Percentiles rank a stretch among this genome's conserved stretches.
These are phyloP conservation scores for Polychaeton citri DNA, from an alignment of 2,329 filamentous ascomycete species.

Conservation along the genomic window DNA sequence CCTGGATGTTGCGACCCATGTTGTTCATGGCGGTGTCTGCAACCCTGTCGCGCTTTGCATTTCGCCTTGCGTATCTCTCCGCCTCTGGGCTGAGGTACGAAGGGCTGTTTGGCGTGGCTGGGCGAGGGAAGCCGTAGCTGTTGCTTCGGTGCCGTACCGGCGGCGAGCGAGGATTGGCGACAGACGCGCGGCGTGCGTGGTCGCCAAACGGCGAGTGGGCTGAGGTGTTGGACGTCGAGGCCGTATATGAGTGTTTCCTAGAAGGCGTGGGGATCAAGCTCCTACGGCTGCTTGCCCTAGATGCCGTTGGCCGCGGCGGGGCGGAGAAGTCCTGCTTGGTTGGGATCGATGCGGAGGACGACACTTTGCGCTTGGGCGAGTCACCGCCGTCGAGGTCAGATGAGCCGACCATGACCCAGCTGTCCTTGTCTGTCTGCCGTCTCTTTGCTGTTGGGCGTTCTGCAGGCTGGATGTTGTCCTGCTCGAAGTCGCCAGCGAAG, in stretches of 20 bases:
- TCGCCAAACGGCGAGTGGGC: constrained; percentile 3
- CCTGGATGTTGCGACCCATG: constrained; percentile 65
- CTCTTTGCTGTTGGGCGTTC: constrained; percentile 27
- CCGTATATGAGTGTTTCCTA: background rate
- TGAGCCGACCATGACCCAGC: constrained; percentile 33
- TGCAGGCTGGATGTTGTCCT: constrained; percentile 25
- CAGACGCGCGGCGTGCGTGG: constrained; percentile 37
- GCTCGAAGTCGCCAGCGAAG: constrained; percentile 31
- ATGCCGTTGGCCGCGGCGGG: constrained; percentile 11
- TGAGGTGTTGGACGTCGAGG: background rate
- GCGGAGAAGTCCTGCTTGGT: constrained; percentile 4
- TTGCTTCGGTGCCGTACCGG: constrained; percentile 5
- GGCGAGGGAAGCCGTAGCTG: constrained; percentile 2
- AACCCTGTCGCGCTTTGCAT: constrained; percentile 60
- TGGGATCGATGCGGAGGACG: constrained; percentile 15
- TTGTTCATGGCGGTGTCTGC: constrained; percentile 66
- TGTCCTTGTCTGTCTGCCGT: constrained; percentile 33
- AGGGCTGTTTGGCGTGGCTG: background rate
- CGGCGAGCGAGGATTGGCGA: constrained; percentile 34
- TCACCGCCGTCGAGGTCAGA: constrained; percentile 43
- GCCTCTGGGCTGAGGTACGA: constrained; percentile 46
- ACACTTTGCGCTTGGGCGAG: constrained; percentile 22
- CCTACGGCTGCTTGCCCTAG: constrained; percentile 17
- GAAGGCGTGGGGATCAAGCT: constrained; percentile 22
- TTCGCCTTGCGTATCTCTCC: constrained; percentile 57